These are phyloP conservation scores for Yamadazyma pseudoaaseri DNA, from an alignment of 1,139 yeast species.

Conservation along the genomic window DNA sequence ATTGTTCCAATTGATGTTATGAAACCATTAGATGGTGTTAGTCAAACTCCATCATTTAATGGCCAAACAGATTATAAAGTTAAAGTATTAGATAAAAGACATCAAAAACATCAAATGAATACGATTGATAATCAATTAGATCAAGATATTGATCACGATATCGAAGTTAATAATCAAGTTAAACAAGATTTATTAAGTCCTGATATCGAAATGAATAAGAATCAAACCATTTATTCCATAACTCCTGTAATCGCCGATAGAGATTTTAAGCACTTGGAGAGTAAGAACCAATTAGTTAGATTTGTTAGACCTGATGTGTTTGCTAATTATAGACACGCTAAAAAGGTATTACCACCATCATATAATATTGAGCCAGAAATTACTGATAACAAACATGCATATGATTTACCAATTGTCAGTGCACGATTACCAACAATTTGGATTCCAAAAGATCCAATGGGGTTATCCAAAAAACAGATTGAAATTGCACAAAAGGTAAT, in stretches of 20 bases:
- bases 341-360: conserved; percentile 53
- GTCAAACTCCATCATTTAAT: conserved; percentile 56
- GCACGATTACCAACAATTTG: conserved; percentile 72
- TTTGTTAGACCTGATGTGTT: conserved; percentile 68
- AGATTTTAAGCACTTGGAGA: conserved; percentile 33
- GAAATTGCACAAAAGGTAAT: conserved; percentile 43
- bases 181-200: conserved; percentile 22
- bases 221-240: conserved; percentile 15
- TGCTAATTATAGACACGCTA: conserved; percentile 54
- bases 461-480: conserved; percentile 64
- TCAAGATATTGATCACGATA: conserved; percentile 15
- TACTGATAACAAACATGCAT: conserved; percentile 43
- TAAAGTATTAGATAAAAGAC: conserved; percentile 27
- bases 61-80: conserved; percentile 36
- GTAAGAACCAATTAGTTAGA: conserved; percentile 36
- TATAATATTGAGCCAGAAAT: conserved; percentile 30
- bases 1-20: conserved; percentile 67
- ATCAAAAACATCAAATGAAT: conserved; percentile 4
- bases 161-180: conserved; percentile 17
- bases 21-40: conserved; percentile 67
- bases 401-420: conserved; percentile 69
- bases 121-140: conserved; percentile 18
- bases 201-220: conserved; percentile 16
- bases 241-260: conserved; percentile 57
- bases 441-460: conserved; percentile 87